Base-by-base conservation (phyloP, 768 basidiomycete genomes). In the Lenzites betulinus region DNA sequence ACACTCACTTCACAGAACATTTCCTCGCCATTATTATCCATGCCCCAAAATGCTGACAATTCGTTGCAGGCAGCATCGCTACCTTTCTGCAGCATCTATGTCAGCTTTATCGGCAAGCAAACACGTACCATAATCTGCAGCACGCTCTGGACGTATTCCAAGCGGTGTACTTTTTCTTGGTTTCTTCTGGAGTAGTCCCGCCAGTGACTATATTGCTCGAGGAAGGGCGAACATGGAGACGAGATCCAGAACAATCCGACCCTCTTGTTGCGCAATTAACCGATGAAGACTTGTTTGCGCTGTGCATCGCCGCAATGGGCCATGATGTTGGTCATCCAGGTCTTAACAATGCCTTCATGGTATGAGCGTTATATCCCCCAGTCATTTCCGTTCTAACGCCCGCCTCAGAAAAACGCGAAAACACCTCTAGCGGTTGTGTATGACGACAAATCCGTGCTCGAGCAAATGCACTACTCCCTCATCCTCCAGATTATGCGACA, bases 281-380 rank as follows among this genome's bases (percentile, higher is more conserved):
- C 1, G 83, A 85, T 22, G 80, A 83, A 54, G 95, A 98, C 68
- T 75, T 98, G 15, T 89, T 98, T 67, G 84, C 90, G 1, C 74
- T 98, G 15, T 90, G 89, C 67, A 79, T 99, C 55, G 94, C 93
- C 1, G 95, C 95, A 42, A 93, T 99, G 67, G 97, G 97, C 0
- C 97, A 99, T 70, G 97, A 99, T 73, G 95, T 93, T 18, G 96
- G 93, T 0, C 97, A 99, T 75, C 97, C 97, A 0, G 97, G 97
- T 0, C 83, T 98, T 58, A 90, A 89, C 25, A 98, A 98, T 71
- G 77, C 84, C 15, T 98, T 98, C 76, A 92, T 98, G 91, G 95
- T 93, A 67, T 48, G 20, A 13, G 15, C 25, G 15, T 16, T 7
- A 51, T 28, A 20, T 56, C 9, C 36, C 42, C 16, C 1, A 8